These are phyloP conservation scores for Ophiosphaerella korrae DNA, from an alignment of 2,329 filamentous ascomycete species.

Conservation along the genomic window DNA sequence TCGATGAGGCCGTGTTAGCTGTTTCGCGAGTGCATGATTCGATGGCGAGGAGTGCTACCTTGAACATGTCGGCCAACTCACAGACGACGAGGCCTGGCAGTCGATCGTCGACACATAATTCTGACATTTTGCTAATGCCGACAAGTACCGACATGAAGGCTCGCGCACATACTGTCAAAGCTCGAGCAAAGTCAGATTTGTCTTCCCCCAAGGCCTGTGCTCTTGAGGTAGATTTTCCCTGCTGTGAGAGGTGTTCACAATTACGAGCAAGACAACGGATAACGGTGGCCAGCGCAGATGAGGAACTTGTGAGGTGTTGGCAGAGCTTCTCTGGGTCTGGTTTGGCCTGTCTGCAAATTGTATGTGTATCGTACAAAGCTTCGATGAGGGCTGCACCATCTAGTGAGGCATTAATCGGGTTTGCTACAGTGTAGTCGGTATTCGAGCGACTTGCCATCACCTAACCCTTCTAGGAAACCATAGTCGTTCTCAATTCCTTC, in stretches of 20 bases:
- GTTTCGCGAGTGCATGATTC: conserved; percentile 29
- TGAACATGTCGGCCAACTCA: conserved; percentile 47
- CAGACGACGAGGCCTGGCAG: conserved; percentile 33
- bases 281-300: conserved; percentile 30
- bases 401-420: conserved; percentile 13
- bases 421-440: neutral
- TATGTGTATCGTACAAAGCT: conserved; percentile 37
- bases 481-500: conserved; percentile 33
- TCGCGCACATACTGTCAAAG: conserved; percentile 36
- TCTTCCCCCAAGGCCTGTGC: conserved; percentile 26
- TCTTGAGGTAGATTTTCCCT: conserved; percentile 5
- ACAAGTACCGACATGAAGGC: conserved; percentile 41
- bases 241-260: conserved; percentile 23
- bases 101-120: conserved; percentile 13
- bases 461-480: conserved; percentile 32
- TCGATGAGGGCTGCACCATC: conserved; percentile 30
- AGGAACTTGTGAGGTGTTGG: conserved; percentile 26
- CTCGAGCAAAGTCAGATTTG: conserved; percentile 30
- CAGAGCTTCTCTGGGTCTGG: conserved; percentile 28
- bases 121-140: conserved; percentile 30
- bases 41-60: conserved; percentile 39
- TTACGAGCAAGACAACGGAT: conserved; percentile 26
- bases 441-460: conserved; percentile 20
- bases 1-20: conserved; percentile 9
- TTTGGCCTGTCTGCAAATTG: conserved; percentile 25